Evolutionary conservation across 345 rosid species (phyloP).

Genomic region (Citrus unshiu): DNA sequence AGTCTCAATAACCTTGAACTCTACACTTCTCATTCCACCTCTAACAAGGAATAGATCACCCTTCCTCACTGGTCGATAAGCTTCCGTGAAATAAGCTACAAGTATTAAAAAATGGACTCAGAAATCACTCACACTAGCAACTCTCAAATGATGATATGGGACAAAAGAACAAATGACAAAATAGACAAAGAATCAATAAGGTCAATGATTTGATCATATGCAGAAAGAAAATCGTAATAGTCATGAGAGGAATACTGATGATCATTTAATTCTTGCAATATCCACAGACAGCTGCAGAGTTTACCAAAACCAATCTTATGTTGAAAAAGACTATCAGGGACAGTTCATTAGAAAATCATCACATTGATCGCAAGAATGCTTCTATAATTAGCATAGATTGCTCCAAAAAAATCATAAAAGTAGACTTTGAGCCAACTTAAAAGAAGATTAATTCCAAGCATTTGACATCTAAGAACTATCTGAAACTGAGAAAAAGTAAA

Average conservation of each 20-base stretch:
- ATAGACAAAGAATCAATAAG: background rate
- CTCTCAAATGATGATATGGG: background rate
- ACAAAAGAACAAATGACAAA: background rate
- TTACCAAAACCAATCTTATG: background rate
- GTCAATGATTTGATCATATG: background rate
- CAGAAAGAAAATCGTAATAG: background rate
- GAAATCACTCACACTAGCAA: background rate
- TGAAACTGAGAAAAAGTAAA: background rate
- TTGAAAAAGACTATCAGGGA: background rate
- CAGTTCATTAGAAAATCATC: background rate
- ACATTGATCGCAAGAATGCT: background rate
- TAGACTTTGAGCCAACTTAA: background rate
- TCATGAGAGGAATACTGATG: background rate
- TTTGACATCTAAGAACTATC: background rate
- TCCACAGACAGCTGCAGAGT: background rate
- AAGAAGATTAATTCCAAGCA: background rate
- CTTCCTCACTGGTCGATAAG: constrained; percentile 97
- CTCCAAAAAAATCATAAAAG: background rate
- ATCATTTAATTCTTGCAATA: background rate
- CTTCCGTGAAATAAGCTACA: constrained; percentile 90
- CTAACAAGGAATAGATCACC: constrained; percentile 94
- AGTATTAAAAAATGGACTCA: constrained; percentile 15
- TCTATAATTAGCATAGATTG: background rate
- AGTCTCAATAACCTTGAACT: constrained; percentile 85
- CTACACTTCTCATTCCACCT: constrained; percentile 98